These are phyloP conservation scores for Nyssa sinensis DNA, from an alignment of 148 eudicot genomes.

Conservation along the genomic window DNA sequence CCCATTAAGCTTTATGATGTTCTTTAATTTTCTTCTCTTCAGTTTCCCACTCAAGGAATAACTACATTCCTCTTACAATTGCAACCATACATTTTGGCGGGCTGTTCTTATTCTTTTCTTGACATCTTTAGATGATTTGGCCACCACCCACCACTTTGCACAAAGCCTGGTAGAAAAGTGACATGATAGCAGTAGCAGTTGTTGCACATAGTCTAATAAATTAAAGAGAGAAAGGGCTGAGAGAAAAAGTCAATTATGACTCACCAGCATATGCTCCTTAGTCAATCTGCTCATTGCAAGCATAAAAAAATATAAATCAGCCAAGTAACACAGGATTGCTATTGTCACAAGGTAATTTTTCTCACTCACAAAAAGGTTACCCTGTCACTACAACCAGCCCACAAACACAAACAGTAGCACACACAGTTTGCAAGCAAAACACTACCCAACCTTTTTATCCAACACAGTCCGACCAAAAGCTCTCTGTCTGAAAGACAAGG, in stretches of 20 bases:
- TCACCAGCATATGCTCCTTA: conserved; percentile 84
- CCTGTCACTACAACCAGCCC: no score
- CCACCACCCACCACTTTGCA: conserved; percentile 80
- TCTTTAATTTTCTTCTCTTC: background rate
- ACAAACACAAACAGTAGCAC: no score
- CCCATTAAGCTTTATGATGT: background rate
- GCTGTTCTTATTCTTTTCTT: conserved; percentile 96
- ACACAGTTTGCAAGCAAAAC: no score
- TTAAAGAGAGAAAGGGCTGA: background rate
- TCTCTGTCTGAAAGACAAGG: no score
- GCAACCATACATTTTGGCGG: conserved; percentile 76
- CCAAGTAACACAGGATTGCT: background rate
- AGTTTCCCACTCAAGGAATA: background rate
- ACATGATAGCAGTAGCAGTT: background rate
- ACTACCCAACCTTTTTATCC: no score
- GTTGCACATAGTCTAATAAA: background rate
- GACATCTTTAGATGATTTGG: conserved; percentile 89
- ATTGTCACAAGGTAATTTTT: no score
- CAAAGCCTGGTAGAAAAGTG: conserved; percentile 52
- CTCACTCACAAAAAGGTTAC: no score
- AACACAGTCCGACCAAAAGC: no score
- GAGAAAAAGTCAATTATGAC: conserved; percentile 11
- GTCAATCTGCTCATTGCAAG: conserved; percentile 65
- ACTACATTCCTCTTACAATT: background rate
- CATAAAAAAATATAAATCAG: conserved; percentile 15